phyloP scores from a whole-genome alignment of 2,329 filamentous ascomycete genomes.

The Hypoxylon sp. region DNA sequence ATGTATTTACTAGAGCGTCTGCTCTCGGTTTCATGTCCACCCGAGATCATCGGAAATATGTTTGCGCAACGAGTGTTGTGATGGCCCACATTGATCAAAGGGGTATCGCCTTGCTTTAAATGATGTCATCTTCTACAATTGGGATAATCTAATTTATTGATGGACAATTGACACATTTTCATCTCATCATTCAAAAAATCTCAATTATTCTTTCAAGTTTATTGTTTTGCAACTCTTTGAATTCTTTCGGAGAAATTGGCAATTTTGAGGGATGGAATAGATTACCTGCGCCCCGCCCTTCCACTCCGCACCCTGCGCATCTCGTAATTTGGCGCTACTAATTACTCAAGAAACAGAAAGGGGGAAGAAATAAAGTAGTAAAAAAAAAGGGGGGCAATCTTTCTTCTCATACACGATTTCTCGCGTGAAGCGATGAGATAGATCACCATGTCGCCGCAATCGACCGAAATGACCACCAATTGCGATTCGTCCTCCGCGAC shows the following conservation, averaged over 20 bases:
- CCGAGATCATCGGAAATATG: slow-evolving; percentile 26
- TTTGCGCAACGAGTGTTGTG: slow-evolving; percentile 17
- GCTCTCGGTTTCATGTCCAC: slow-evolving; percentile 18
- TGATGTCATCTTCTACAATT: slow-evolving; percentile 26
- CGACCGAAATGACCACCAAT: slow-evolving; percentile 2
- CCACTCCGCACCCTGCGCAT: slow-evolving; percentile 2
- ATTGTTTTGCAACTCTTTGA: too few relatives aligned
- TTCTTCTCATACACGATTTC: neutral
- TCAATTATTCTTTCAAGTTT: too few relatives aligned
- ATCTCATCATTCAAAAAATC: slow-evolving; percentile 9
- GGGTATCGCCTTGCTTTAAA: slow-evolving; percentile 13
- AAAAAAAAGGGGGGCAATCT: neutral
- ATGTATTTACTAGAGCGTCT: too few relatives aligned
- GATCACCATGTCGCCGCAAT: slow-evolving; percentile 8
- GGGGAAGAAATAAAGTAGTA: neutral
- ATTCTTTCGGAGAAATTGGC: slow-evolving; percentile 8
- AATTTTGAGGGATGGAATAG: slow-evolving; percentile 4
- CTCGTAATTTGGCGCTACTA: neutral
- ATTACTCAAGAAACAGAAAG: slow-evolving; percentile 1
- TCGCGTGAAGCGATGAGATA: neutral
- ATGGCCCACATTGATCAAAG: slow-evolving; percentile 20
- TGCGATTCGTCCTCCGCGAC: slow-evolving; percentile 1
- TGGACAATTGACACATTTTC: slow-evolving; percentile 11
- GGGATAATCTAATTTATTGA: neutral
- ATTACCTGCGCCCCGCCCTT: slow-evolving; percentile 17